phyloP scores from a whole-genome alignment of 805 yeast species.

The Millerozyma miso region DNA sequence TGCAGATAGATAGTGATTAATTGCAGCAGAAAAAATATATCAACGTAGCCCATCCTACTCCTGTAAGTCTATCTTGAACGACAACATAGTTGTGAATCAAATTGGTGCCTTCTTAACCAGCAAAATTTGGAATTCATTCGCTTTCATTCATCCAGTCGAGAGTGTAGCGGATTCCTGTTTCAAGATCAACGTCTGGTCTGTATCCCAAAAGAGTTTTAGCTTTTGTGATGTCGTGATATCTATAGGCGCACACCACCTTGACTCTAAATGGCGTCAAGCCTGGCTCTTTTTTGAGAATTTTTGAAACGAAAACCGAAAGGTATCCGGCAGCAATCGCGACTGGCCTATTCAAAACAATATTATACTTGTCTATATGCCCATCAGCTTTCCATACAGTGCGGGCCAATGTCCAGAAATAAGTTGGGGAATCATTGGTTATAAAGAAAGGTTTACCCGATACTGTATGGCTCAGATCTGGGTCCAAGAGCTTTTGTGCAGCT shows the following conservation, averaged over 20 bases:
- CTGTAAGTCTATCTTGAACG: too few relatives aligned
- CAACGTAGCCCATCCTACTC: too few relatives aligned
- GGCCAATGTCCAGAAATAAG: slow-evolving; percentile 96
- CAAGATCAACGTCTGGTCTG: slow-evolving; percentile 71
- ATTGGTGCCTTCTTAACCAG: too few relatives aligned
- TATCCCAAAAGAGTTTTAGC: slow-evolving; percentile 79
- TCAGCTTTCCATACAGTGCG: slow-evolving; percentile 97
- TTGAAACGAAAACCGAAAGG: slow-evolving; percentile 69
- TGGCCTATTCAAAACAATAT: slow-evolving; percentile 65
- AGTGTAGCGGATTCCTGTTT: slow-evolving; percentile 75
- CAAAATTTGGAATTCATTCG: too few relatives aligned
- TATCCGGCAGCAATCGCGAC: slow-evolving; percentile 83
- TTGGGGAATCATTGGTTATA: slow-evolving; percentile 89
- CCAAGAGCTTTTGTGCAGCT: slow-evolving; percentile 75
- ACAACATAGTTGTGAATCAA: too few relatives aligned
- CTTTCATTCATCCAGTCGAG: slow-evolving; percentile 85
- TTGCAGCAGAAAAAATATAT: too few relatives aligned
- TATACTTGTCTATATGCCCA: slow-evolving; percentile 70
- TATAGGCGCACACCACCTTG: slow-evolving; percentile 82
- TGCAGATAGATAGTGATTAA: too few relatives aligned
- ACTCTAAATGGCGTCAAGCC: slow-evolving; percentile 97
- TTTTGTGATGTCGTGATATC: slow-evolving; percentile 88
- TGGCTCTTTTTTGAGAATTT: slow-evolving; percentile 74
- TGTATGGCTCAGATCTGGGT: slow-evolving; percentile 32
- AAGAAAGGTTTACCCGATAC: slow-evolving; percentile 88